A percentile compares a stretch with the other conserved stretches of the same genome.
Conservation (phyloP, 352 stramenopile species). For the Pythium vanterpoolii region DNA sequence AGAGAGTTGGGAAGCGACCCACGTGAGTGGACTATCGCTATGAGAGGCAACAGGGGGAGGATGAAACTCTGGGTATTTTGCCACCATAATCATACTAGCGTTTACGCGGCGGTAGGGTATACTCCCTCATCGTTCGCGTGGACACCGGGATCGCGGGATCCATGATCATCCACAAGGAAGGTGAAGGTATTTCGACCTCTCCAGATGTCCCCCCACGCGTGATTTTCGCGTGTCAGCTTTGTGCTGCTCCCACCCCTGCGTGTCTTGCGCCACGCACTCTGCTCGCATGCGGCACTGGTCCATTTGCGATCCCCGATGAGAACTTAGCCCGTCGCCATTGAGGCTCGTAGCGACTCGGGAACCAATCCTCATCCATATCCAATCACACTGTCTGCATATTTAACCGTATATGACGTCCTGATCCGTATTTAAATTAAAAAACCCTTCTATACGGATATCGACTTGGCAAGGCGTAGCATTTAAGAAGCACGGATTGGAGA, state of each 20-base stretch:
- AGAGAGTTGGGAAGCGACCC: conserved; percentile 18
- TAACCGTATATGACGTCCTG: background rate
- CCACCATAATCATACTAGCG: conserved; percentile 41
- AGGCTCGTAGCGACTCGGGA: conserved; percentile 30
- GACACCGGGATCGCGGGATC: conserved; percentile 78
- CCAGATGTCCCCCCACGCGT: background rate
- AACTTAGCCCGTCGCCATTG: conserved; percentile 47
- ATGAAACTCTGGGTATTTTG: background rate
- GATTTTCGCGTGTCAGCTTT: background rate
- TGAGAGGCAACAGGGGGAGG: background rate
- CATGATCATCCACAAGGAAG: conserved; percentile 77
- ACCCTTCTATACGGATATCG: conserved; percentile 2
- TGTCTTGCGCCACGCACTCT: conserved; percentile 19
- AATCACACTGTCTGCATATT: background rate
- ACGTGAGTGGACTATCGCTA: background rate
- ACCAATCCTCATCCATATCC: conserved; percentile 49
- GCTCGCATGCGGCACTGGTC: background rate
- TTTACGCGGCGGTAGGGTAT: background rate
- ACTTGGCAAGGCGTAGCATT: background rate
- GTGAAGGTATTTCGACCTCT: conserved; percentile 57
- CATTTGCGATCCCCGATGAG: conserved; percentile 36
- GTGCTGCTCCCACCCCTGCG: conserved; percentile 7
- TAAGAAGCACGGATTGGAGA: background rate
- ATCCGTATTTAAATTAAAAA: conserved; percentile 1
- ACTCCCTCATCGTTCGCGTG: conserved; percentile 1